Base-by-base conservation (phyloP, 768 basidiomycete genomes). In the Lactarius hengduanensis region DNA sequence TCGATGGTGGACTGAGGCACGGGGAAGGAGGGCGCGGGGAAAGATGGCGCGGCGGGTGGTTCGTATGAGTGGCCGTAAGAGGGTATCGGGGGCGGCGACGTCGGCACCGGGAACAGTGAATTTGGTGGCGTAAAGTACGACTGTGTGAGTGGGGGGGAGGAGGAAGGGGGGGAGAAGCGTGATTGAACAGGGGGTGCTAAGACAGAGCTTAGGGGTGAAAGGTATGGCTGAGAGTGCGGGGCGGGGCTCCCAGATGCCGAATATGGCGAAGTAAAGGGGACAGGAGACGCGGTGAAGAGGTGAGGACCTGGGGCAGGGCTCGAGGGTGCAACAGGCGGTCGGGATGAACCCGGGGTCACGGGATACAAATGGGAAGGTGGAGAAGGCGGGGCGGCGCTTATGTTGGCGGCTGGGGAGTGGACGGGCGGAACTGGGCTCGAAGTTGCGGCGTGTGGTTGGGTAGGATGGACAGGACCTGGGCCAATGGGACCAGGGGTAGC, bases 41-140 rank as follows among this genome's bases (percentile, higher is more conserved):
- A 64, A 30, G 56, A 56, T 2, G 61, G 58, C 1, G 20, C 36
- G 1, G n/a, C 7, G 0, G n/a, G 20, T 4, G 59, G 32, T 3
- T 55, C 26, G 57, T 50, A 68, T 4, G 63, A 41, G 11, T 50
- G 50, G 28, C 62, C 36, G 32, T 62, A 64, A 20, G 61, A 20
- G 36, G 5, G 30, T 15, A 38, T n/a, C 20, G 64, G 47, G 3
- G 64, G 67, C 13, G 67, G 63, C 2, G 62, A 65, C 18, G 45
- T 68, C 26, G 45, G 54, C 10, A 41, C 9, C 9, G 64, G 45
- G 55, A 43, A 61, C n/a, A 20, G 1, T 18, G 54, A 18, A 38
- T n/a, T 41, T 20, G 32, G 6, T 5, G 57, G 20, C 26, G 57
- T 4, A 18, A 16, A 50, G 41, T 59, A 63, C 20, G 32, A n/a